Evolutionary conservation across 257 asterid species (phyloP).

Genomic region (Scutellaria minor): DNA sequence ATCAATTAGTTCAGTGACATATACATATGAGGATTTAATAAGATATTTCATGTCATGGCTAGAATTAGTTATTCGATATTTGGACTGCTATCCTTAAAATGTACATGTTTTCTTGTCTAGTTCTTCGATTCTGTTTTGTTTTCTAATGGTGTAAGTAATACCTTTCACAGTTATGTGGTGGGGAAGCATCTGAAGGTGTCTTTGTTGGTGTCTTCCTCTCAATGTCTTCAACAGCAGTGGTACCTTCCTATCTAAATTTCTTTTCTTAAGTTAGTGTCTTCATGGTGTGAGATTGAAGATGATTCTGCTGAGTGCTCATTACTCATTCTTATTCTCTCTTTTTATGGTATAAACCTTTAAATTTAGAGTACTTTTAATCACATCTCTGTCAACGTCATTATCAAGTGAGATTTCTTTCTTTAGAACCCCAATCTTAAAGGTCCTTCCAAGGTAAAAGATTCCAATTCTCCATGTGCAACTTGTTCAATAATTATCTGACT

Average conservation of each 20-base stretch:
- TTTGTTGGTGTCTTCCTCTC: conserved; percentile 91
- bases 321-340: conserved; percentile 4
- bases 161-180: conserved; percentile 74
- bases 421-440: conserved; percentile 14
- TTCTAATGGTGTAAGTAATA: conserved; percentile 33
- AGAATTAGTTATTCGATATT: conserved; percentile 27
- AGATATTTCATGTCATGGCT: conserved; percentile 21
- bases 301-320: conserved; percentile 25
- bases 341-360: conserved; percentile 20
- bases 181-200: conserved; percentile 85
- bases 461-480: neutral
- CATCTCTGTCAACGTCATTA: neutral
- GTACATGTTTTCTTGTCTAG: conserved; percentile 15
- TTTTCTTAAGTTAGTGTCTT: conserved; percentile 29
- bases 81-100: conserved; percentile 28
- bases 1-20: neutral
- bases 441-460: conserved; percentile 3
- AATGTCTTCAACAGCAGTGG: conserved; percentile 97
- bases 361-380: neutral
- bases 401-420: neutral
- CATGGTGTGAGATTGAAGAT: conserved; percentile 11
- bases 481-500: conserved; percentile 2
- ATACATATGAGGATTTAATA: neutral
- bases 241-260: conserved; percentile 37
- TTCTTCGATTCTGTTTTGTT: conserved; percentile 30